These are phyloP conservation scores for Scolecobasidium constrictum DNA, from an alignment of 2,329 filamentous ascomycete genomes.

Conservation along the genomic window DNA sequence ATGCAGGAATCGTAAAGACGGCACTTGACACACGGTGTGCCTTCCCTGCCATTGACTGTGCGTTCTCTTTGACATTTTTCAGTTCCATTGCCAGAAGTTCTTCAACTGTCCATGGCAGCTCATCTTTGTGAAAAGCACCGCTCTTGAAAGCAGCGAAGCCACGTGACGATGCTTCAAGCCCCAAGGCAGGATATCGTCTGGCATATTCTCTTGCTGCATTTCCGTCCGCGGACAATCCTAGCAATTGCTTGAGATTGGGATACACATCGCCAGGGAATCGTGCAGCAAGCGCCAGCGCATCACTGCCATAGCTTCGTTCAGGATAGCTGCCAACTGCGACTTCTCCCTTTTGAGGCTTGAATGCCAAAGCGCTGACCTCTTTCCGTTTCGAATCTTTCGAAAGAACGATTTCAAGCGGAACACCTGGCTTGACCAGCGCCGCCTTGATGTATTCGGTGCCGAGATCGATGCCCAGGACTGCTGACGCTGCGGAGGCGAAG, in stretches of 20 bases:
- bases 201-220: conserved; percentile 47
- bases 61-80: conserved; percentile 81
- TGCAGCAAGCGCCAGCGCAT: conserved; percentile 76
- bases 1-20: conserved; percentile 82
- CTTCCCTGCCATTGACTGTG: conserved; percentile 69
- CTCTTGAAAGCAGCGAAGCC: conserved; percentile 73
- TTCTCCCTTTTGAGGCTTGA: conserved; percentile 70
- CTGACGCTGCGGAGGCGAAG: conserved; percentile 53
- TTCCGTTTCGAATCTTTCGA: conserved; percentile 98
- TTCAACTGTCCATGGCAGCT: conserved; percentile 62
- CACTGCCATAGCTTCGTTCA: conserved; percentile 83
- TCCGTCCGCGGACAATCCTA: conserved; percentile 52
- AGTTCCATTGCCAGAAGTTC: conserved; percentile 95
- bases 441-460: conserved; percentile 98
- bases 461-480: conserved; percentile 84
- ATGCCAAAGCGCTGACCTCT: conserved; percentile 80
- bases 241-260: conserved; percentile 79
- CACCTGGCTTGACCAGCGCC: conserved; percentile 87
- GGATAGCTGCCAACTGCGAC: conserved; percentile 54
- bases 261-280: conserved; percentile 91
- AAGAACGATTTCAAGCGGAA: conserved; percentile 92
- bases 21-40: conserved; percentile 64
- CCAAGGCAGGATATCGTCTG: conserved; percentile 65
- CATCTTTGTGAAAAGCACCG: conserved; percentile 57
- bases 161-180: conserved; percentile 47